Percentiles rank a stretch among this genome's conserved stretches.
phyloP scores from a whole-genome alignment of 257 asterid species.

The Apocynum venetum region DNA sequence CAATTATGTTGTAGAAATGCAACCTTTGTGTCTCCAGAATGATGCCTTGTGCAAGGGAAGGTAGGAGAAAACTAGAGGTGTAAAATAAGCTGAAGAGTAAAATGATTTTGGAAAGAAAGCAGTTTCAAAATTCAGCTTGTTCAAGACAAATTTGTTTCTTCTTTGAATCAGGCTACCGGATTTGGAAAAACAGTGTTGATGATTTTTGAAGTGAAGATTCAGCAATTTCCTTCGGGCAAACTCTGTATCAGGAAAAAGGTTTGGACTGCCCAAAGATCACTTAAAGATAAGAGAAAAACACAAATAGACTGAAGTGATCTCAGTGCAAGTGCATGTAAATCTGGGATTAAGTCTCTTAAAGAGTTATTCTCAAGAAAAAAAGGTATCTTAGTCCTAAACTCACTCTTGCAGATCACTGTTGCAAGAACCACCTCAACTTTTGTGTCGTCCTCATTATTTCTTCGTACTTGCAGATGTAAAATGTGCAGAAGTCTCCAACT shows the following conservation, averaged over 20 bases:
- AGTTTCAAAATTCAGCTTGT: not conserved
- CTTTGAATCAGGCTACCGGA: not conserved
- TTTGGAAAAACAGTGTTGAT: not conserved
- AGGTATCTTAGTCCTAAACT: not conserved
- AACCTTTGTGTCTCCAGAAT: not conserved
- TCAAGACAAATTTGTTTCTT: not conserved
- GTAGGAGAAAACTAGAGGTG: not conserved
- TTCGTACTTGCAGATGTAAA: not conserved
- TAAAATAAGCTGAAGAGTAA: not conserved
- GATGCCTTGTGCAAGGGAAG: not conserved
- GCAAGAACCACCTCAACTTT: not conserved
- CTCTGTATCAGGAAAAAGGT: not conserved
- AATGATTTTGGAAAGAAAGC: not conserved
- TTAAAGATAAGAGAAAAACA: not conserved
- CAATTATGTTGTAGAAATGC: not conserved
- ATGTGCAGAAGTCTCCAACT: not conserved
- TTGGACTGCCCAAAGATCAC: not conserved
- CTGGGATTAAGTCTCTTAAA: not conserved
- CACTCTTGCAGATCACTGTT: not conserved
- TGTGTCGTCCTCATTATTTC: not conserved
- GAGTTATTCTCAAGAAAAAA: not conserved
- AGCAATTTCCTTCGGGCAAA: not conserved
- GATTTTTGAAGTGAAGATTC: not conserved
- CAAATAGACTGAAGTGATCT: not conserved
- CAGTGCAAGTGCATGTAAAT: not conserved